Base-by-base conservation (phyloP, 2,329 filamentous ascomycete species). In the Alternaria viburni region DNA sequence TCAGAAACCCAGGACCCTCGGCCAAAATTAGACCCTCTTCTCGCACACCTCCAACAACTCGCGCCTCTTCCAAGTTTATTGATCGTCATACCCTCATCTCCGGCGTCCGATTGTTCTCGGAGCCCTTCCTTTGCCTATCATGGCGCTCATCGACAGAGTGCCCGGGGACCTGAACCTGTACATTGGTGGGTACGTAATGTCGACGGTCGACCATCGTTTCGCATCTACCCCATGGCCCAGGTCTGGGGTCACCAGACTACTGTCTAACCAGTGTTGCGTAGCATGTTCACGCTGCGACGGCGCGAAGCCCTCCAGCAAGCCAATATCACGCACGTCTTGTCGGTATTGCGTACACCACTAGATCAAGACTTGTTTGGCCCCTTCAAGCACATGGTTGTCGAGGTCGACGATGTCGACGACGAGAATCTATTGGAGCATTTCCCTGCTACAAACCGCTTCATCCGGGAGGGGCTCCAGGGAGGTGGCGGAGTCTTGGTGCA, bases 331-430 rank as follows among this genome's bases (percentile, higher is more conserved):
- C 94, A 97, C 81, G 87, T 98, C 28, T 85, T 98, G n/a, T 97
- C 94, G 5, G 91, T 96, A 44, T 80, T 95, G 64, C 87, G 88
- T 50, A 86, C 90, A 70, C 85, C 87, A 46, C 80, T 87, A 52
- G 83, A 87, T 70, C 81, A 85, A 69, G 82, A 83, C 63, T 84
- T 86, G 44, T 89, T 88, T 74, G 84, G 87, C 67, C 83, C 86
- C 45, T 93, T 89, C 77, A 82, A 89, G 67, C 93, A 96, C 78
- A 85, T 93, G 70, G 86, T 89, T 64, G 91, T 98, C 68, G 91
- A 96, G 69, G 89, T 97, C 46, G 92, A 98, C 79, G 96, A 99
- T 82, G 88, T 94, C 55, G 92, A 95, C 19, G 93, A 97, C 74
- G 90, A 94, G 71, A 93, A 99, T 80, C 81, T 98, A 55, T 83